Evolutionary conservation across 345 rosid species (phyloP).

Genomic region (Dimocarpus longan): DNA sequence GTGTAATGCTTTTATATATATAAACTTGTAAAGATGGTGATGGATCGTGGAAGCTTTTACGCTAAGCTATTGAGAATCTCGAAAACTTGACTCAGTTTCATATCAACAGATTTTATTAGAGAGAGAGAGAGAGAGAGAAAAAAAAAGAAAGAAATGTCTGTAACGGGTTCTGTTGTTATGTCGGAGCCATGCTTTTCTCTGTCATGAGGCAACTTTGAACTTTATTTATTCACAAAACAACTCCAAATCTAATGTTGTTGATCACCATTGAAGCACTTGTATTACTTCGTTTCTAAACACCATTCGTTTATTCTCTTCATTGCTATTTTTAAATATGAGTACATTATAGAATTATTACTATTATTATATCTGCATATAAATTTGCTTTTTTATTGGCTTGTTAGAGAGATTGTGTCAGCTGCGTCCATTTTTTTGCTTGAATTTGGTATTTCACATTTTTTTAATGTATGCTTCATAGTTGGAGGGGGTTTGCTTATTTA

Average conservation of each 20-base stretch:
- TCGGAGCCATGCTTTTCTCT: constrained; percentile 58
- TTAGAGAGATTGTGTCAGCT: background rate
- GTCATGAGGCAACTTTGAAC: constrained; percentile 42
- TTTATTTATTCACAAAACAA: constrained; percentile 5
- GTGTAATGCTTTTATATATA: background rate
- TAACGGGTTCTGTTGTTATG: constrained; percentile 17
- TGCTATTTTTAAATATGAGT: background rate
- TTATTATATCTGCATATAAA: background rate
- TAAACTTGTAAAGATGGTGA: background rate
- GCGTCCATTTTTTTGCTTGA: background rate
- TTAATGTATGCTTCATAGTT: background rate
- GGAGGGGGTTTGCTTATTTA: background rate
- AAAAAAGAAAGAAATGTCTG: background rate
- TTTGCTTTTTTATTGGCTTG: background rate
- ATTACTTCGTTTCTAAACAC: constrained; percentile 3
- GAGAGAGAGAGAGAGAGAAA: constrained; percentile 3
- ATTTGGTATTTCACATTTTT: background rate
- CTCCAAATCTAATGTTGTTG: background rate
- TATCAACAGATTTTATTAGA: background rate
- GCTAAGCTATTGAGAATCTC: constrained; percentile 54
- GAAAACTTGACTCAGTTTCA: constrained; percentile 37
- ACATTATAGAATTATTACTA: background rate
- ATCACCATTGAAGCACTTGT: constrained; percentile 2
- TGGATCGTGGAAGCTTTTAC: constrained; percentile 27
- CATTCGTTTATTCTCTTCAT: background rate